Percentiles rank a stretch among this genome's conserved stretches.
Evolutionary conservation across 208 protist species (phyloP).

Genomic region (Zelonia costaricensis): DNA sequence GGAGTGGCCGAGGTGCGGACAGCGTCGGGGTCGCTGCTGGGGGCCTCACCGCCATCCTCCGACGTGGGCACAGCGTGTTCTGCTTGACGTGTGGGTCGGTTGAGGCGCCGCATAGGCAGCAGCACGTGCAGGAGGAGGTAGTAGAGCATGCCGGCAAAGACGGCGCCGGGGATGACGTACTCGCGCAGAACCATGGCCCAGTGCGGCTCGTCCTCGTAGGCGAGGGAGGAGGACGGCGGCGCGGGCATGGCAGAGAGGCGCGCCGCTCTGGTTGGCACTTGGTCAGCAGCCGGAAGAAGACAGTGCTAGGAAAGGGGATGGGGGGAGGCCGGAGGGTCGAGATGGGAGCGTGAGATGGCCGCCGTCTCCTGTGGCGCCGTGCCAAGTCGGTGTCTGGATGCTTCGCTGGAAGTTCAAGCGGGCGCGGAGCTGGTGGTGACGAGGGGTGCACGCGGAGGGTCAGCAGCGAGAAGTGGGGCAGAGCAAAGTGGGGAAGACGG

Average conservation of each 20-base stretch:
- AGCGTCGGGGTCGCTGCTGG: background rate
- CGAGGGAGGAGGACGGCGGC: background rate
- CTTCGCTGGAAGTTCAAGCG: no score
- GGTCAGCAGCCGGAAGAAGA: background rate
- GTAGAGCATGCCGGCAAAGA: conserved; percentile 51
- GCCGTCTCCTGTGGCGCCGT: no score
- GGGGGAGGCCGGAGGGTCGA: no score
- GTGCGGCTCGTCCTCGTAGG: conserved; percentile 40
- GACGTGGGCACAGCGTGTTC: background rate
- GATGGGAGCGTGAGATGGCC: no score
- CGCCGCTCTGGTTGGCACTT: no score
- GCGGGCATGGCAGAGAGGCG: conserved; percentile 2
- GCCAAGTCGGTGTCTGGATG: background rate
- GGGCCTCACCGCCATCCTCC: background rate
- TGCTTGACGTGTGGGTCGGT: conserved; percentile 24
- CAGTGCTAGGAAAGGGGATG: no score
- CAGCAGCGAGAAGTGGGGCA: no score
- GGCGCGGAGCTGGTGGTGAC: no score
- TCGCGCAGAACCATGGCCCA: conserved; percentile 53
- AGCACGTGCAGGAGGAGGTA: conserved; percentile 47
- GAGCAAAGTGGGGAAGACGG: no score
- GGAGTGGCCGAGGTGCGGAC: background rate
- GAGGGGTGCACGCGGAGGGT: no score
- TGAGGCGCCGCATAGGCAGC: conserved; percentile 43
- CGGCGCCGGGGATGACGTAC: conserved; percentile 53